These are phyloP conservation scores for Anisodus tanguticus DNA, from an alignment of 257 asterid species.

Conservation along the genomic window DNA sequence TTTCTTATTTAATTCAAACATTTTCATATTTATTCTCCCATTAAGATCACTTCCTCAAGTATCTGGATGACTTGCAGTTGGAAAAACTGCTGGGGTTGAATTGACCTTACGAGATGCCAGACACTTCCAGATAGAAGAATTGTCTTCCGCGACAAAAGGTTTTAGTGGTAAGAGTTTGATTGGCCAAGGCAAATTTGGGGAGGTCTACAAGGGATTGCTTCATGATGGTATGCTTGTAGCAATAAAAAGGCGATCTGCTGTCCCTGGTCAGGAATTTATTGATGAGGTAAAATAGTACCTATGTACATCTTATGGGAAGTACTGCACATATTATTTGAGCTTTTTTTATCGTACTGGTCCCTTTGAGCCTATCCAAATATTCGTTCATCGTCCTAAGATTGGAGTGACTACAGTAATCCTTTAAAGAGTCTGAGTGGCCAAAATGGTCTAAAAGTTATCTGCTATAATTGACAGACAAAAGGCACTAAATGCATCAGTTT, in stretches of 20 bases:
- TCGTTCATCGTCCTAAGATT: not conserved
- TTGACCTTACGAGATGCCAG: constrained; percentile 69
- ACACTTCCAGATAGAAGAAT: constrained; percentile 68
- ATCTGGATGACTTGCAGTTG: constrained; percentile 51
- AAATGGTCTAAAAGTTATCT: not conserved
- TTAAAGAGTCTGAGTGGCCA: not conserved
- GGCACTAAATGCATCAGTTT: constrained; percentile 5
- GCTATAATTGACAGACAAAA: not conserved
- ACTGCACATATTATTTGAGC: not conserved
- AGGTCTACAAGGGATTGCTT: constrained; percentile 88
- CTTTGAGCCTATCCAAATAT: not conserved
- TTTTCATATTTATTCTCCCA: constrained; percentile 9
- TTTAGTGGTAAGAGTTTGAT: constrained; percentile 77
- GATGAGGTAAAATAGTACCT: constrained; percentile 61
- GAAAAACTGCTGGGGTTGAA: constrained; percentile 63
- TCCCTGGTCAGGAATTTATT: constrained; percentile 68
- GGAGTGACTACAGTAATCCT: not conserved
- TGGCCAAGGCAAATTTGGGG: constrained; percentile 90
- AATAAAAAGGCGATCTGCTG: constrained; percentile 65
- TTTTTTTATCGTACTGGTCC: not conserved
- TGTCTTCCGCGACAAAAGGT: constrained; percentile 69
- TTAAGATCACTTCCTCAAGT: constrained; percentile 25
- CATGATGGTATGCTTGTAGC: constrained; percentile 93
- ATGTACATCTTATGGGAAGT: constrained; percentile 10
- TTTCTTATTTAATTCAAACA: constrained; percentile 10